Percentiles rank a stretch among this genome's conserved stretches.
These are phyloP conservation scores for Suhomyces bolitotheri DNA, from an alignment of 1,139 yeast genomes.

Conservation along the genomic window DNA sequence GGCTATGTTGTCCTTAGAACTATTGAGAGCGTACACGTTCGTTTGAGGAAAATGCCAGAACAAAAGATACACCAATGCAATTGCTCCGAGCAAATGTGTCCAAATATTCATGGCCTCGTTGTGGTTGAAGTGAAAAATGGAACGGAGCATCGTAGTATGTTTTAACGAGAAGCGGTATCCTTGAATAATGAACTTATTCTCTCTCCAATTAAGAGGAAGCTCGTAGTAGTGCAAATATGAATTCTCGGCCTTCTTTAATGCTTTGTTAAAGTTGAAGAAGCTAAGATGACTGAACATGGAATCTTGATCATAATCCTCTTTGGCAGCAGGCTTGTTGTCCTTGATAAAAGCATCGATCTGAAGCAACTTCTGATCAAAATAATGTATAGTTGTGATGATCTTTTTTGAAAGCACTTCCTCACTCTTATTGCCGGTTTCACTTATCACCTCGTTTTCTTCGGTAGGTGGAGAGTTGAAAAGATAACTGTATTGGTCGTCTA, in stretches of 20 bases:
- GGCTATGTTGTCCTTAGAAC: slow-evolving; percentile 50
- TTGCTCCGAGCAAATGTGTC: slow-evolving; percentile 80
- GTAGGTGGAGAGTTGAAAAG: slow-evolving; percentile 30
- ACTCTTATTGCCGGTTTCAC: slow-evolving; percentile 4
- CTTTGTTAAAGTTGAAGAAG: slow-evolving; percentile 61
- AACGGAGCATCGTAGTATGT: slow-evolving; percentile 57
- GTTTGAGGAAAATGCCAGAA: slow-evolving; percentile 63
- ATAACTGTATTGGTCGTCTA: slow-evolving; percentile 58
- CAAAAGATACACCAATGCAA: slow-evolving; percentile 56
- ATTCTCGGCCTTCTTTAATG: slow-evolving; percentile 54
- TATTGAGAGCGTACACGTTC: slow-evolving; percentile 39
- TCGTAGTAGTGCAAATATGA: slow-evolving; percentile 75
- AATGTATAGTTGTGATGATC: slow-evolving; percentile 53
- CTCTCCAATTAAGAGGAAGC: slow-evolving; percentile 90
- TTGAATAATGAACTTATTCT: slow-evolving; percentile 76
- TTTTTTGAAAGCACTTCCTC: slow-evolving; percentile 42
- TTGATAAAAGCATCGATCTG: slow-evolving; percentile 52
- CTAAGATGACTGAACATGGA: slow-evolving; percentile 41
- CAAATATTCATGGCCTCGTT: slow-evolving; percentile 93
- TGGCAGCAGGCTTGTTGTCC: slow-evolving; percentile 35
- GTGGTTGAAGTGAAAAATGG: slow-evolving; percentile 62
- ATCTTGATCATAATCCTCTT: slow-evolving; percentile 28
- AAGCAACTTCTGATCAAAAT: slow-evolving; percentile 55
- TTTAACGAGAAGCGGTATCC: slow-evolving; percentile 84
- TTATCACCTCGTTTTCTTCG: slow-evolving; percentile 13